A percentile compares a stretch with the other conserved stretches of the same genome.
Evolutionary conservation across 495 filamentous ascomycete species (phyloP).

Genomic region (Clavariopsis aquatica): DNA sequence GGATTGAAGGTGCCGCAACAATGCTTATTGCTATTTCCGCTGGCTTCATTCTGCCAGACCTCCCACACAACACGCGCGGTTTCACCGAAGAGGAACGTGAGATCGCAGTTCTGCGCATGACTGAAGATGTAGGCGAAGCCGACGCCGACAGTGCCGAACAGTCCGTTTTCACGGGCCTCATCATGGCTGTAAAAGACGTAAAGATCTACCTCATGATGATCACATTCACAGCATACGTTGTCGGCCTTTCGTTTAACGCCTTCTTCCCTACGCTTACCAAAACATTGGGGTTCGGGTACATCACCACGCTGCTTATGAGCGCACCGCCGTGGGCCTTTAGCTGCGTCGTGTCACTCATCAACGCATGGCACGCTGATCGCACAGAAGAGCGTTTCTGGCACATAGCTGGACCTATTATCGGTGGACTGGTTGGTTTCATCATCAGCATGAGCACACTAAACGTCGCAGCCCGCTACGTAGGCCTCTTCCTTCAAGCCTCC

Average conservation of each 20-base stretch:
- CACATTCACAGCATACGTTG: conserved; percentile 27
- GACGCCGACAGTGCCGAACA: conserved; percentile 19
- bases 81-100: conserved; percentile 21
- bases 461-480: conserved; percentile 25
- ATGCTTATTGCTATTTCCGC: conserved; percentile 20
- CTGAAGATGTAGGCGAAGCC: conserved; percentile 27
- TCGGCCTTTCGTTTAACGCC: conserved; percentile 29
- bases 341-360: conserved; percentile 15
- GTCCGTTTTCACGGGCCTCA: conserved; percentile 11
- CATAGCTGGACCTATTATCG: conserved; percentile 20
- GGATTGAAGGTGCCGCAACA: conserved; percentile 24
- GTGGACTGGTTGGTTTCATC: conserved; percentile 22
- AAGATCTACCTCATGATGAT: conserved; percentile 33
- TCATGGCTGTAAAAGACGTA: conserved; percentile 25
- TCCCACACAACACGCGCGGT: conserved; percentile 20
- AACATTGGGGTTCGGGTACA: conserved; percentile 23
- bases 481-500: conserved; percentile 25
- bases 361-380: conserved; percentile 28
- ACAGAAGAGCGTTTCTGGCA: conserved; percentile 27
- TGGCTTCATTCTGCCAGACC: conserved; percentile 25
- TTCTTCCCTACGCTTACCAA: conserved; percentile 28
- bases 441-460: conserved; percentile 22
- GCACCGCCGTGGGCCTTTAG: conserved; percentile 25
- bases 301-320: conserved; percentile 24
- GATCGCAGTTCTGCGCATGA: conserved; percentile 27